These are phyloP conservation scores for Russula sp. DNA, from an alignment of 768 basidiomycete genomes.

Conservation along the genomic window DNA sequence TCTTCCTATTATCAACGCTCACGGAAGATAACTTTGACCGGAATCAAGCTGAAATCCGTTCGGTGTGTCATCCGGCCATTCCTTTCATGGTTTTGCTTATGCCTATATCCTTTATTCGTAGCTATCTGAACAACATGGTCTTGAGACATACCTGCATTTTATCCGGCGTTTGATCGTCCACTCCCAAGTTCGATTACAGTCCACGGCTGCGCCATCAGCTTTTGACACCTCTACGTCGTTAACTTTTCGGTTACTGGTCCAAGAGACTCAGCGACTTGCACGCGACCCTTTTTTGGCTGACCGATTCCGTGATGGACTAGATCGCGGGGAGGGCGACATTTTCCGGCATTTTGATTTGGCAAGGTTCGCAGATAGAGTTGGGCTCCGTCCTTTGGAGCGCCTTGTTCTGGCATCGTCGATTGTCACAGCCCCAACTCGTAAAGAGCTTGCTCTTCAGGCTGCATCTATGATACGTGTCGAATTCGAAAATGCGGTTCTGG, in stretches of 20 bases:
- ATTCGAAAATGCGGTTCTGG: slow-evolving; percentile 71
- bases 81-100: slow-evolving; percentile 21
- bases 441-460: slow-evolving; percentile 56
- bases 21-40: slow-evolving; percentile 96
- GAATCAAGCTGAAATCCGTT: slow-evolving; percentile 91
- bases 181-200: slow-evolving; percentile 64
- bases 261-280: slow-evolving; percentile 84
- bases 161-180: slow-evolving; percentile 92
- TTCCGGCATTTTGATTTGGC: slow-evolving; percentile 80
- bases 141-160: slow-evolving; percentile 96
- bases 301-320: slow-evolving; percentile 84
- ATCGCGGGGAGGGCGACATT: slow-evolving; percentile 79
- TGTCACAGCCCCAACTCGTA: slow-evolving; percentile 54
- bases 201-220: slow-evolving; percentile 51
- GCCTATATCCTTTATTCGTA: slow-evolving; percentile 33
- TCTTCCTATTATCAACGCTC: slow-evolving; percentile 92
- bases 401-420: slow-evolving; percentile 74
- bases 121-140: slow-evolving; percentile 95
- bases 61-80: slow-evolving; percentile 50
- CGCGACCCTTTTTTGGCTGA: slow-evolving; percentile 88
- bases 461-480: slow-evolving; percentile 63
- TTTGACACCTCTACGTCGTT: slow-evolving; percentile 73
- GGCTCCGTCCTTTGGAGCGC: slow-evolving; percentile 72
- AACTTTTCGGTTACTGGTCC: slow-evolving; percentile 78
- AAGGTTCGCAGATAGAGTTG: slow-evolving; percentile 77